Base-by-base conservation (phyloP, 2,329 filamentous ascomycete species). In the Colletotrichum sp. region DNA sequence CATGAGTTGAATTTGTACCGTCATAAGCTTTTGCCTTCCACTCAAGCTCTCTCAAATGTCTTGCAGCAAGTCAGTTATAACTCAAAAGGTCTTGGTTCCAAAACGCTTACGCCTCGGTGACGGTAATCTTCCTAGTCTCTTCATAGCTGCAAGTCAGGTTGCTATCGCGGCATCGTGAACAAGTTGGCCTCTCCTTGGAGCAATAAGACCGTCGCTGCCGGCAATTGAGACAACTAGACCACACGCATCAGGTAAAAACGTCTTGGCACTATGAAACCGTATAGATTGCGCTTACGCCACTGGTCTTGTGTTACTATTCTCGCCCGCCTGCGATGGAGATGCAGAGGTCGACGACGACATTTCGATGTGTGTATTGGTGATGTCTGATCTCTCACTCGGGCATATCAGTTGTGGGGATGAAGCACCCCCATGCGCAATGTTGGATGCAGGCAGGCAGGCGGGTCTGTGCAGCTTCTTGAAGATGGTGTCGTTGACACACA, bases 151-250 rank as follows among this genome's bases (percentile, higher is more conserved):
- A 84, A 34, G 75, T 76, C 13, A 81, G 69, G 3, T 77, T 77
- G 36, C 77, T 75, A 18, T 81, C 80, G 27, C 79, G 80, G 63
- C 83, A 84, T 68, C 82, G 75, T 31, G 79, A 79, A 61, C 83
- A 84, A 24, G 74, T 77, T 3, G 83, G 83, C 59, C 80, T 81
- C 15, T 84, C 81, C 66, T 83, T 84, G 21, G 82, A 83, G 76
- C 83, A 84, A 54, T 79, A 82, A 1, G 82, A 82, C 6, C 81
- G 79, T 13, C 83, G 78, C 29, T 80, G 78, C 7, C 83, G 81
- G 69, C 83, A 84, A 18, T 79, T 77, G 3, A 82, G 75, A 67
- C 83, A 84, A 5, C 83, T 84, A 34, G 21, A 33, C 11, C 21
- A 34, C 59, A 51, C n/a, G 43, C 43, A n/a, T 33, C 57, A 59